phyloP scores from a whole-genome alignment of 2,329 filamentous ascomycete species.

The Pseudocercospora pini-densiflorae region DNA sequence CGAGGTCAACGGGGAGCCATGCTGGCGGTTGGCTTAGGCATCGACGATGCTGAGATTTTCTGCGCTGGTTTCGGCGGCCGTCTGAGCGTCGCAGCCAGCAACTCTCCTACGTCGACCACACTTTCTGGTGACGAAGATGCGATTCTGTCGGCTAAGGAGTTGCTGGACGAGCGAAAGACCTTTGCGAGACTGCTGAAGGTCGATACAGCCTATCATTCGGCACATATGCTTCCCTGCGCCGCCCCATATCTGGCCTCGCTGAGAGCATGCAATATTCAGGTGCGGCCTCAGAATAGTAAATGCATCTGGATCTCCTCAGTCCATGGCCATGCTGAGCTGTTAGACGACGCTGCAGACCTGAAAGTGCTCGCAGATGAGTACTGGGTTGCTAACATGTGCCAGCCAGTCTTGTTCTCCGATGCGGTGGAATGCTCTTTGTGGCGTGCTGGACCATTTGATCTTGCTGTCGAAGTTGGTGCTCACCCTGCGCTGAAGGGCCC shows the following conservation, averaged over 20 bases:
- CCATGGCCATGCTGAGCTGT: conserved; percentile 29
- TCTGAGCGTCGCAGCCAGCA: conserved; percentile 37
- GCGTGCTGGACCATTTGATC: conserved; percentile 37
- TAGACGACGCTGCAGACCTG: conserved; percentile 30
- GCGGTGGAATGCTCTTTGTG: conserved; percentile 42
- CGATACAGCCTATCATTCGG: conserved; percentile 51
- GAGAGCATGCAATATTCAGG: conserved; percentile 22
- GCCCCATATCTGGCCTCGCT: conserved; percentile 26
- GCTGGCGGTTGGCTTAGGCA: conserved; percentile 37
- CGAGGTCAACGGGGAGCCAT: conserved; percentile 38
- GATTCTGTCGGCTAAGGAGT: conserved; percentile 39
- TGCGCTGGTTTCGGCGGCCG: conserved; percentile 32
- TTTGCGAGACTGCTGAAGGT: conserved; percentile 49
- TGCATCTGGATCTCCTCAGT: conserved; percentile 31
- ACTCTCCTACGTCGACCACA: conserved; percentile 50
- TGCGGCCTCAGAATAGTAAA: conserved; percentile 17
- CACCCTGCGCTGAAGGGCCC: conserved; percentile 53
- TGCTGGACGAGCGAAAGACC: conserved; percentile 41
- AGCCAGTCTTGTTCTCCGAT: conserved; percentile 51
- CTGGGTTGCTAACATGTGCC: conserved; percentile 54
- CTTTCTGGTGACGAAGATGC: conserved; percentile 50
- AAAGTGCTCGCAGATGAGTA: conserved; percentile 37
- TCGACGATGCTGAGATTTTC: conserved; percentile 28
- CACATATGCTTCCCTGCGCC: conserved; percentile 39
- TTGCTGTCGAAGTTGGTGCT: conserved; percentile 52